These are phyloP conservation scores for Aegilops umbellulata DNA, from an alignment of 176 grass and related monocot genomes.

Conservation along the genomic window DNA sequence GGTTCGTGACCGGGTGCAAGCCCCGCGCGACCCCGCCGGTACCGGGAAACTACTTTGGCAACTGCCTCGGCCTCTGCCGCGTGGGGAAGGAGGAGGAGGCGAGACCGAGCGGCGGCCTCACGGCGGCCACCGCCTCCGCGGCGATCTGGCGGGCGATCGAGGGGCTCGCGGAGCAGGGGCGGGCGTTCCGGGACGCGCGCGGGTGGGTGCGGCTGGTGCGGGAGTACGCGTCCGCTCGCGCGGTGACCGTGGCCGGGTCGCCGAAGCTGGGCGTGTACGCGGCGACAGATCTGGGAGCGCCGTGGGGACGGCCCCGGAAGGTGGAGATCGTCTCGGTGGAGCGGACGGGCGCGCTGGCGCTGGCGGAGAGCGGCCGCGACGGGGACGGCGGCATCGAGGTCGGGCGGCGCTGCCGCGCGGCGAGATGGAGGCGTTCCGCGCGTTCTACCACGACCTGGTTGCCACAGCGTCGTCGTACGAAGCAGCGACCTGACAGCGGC, in stretches of 20 bases:
- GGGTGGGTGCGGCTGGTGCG: conserved; percentile 57
- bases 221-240: conserved; percentile 42
- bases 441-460: conserved; percentile 31
- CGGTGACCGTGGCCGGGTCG: conserved; percentile 77
- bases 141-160: conserved; percentile 62
- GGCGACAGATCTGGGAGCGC: conserved; percentile 44
- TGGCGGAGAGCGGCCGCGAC: conserved; percentile 45
- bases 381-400: conserved; percentile 79
- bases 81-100: conserved; percentile 22
- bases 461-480: not conserved
- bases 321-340: conserved; percentile 72
- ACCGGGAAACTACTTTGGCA: conserved; percentile 63
- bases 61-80: conserved; percentile 58
- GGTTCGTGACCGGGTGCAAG: conserved; percentile 78
- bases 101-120: conserved; percentile 1
- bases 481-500: too few relatives aligned
- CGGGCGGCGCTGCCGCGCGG: conserved; percentile 49
- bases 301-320: conserved; percentile 45
- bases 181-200: conserved; percentile 39
- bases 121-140: conserved; percentile 18
- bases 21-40: conserved; percentile 42
- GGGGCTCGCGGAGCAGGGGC: conserved; percentile 41
- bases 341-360: conserved; percentile 63
- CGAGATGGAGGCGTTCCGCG: conserved; percentile 61
- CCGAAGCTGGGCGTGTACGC: conserved; percentile 69